Percentiles rank a stretch among this genome's conserved stretches.
phyloP scores from a whole-genome alignment of 495 filamentous ascomycete species.

The Acidiella bohemica region DNA sequence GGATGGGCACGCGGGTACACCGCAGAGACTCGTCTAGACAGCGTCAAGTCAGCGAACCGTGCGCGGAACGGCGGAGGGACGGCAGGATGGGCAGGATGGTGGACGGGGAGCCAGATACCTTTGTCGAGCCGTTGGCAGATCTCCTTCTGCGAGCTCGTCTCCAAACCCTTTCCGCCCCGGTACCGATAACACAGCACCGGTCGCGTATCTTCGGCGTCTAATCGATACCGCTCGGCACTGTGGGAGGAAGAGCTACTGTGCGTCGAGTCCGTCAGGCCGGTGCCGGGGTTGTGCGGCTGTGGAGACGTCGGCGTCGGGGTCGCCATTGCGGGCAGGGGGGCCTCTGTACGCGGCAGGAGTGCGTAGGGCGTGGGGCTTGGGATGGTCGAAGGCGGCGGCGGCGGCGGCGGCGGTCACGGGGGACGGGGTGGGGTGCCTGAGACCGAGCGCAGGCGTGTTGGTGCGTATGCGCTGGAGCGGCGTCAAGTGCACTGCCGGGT shows the following conservation, averaged over 20 bases:
- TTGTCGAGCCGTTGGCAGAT: conserved; percentile 25
- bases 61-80: conserved; percentile 5
- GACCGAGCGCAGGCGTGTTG: too few relatives aligned
- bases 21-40: conserved; percentile 25
- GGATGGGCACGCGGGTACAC: conserved; percentile 27
- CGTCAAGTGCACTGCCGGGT: too few relatives aligned
- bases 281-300: conserved; percentile 4
- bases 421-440: too few relatives aligned
- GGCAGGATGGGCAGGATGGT: conserved; percentile 9
- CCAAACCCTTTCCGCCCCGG: conserved; percentile 21
- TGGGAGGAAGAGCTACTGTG: conserved; percentile 7
- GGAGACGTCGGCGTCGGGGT: too few relatives aligned
- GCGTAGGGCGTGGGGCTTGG: too few relatives aligned
- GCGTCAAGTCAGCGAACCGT: background rate
- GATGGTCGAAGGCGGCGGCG: too few relatives aligned
- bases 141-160: conserved; percentile 25
- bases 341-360: too few relatives aligned
- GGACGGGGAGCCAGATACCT: conserved; percentile 17
- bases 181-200: conserved; percentile 27
- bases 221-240: conserved; percentile 18
- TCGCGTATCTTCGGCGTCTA: conserved; percentile 24
- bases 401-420: too few relatives aligned
- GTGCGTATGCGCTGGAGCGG: too few relatives aligned
- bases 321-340: too few relatives aligned
- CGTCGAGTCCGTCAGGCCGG: conserved; percentile 19